A percentile compares a stretch with the other conserved stretches of the same genome.
Conservation (phyloP, 495 filamentous ascomycete genomes). For the Neurospora sp. region DNA sequence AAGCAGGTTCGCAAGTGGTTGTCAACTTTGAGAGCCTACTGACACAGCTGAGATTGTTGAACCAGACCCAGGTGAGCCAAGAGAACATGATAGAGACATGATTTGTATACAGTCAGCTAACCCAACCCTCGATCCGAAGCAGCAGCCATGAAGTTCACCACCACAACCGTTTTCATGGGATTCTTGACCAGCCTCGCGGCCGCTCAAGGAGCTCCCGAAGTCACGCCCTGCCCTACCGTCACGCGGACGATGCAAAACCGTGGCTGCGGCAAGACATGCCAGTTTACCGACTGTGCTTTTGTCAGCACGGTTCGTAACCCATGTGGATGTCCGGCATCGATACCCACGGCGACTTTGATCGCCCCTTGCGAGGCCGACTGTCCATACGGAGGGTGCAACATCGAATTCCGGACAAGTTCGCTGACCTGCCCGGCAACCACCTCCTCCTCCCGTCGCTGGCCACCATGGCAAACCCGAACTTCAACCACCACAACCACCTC, state of each 20-base stretch:
- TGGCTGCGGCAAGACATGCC: constrained; percentile 15
- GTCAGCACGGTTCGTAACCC: constrained; percentile 17
- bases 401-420: constrained; percentile 15
- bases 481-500: constrained; percentile 1
- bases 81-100: background rate
- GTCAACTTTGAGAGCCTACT: background rate
- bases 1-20: background rate
- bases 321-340: constrained; percentile 17
- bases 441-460: constrained; percentile 4
- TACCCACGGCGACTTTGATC: constrained; percentile 23
- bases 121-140: background rate
- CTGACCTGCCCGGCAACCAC: constrained; percentile 15
- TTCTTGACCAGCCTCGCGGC: constrained; percentile 12
- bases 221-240: constrained; percentile 17
- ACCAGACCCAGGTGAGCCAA: background rate
- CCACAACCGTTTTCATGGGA: constrained; percentile 8
- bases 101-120: background rate
- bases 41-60: background rate
- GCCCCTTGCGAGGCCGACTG: constrained; percentile 22
- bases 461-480: background rate
- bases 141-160: constrained; percentile 13
- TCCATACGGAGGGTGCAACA: constrained; percentile 21
- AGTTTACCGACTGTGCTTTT: constrained; percentile 17
- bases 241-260: constrained; percentile 19
- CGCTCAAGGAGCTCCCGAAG: constrained; percentile 4